Conservation (phyloP, 192 early-diverging fungal genomes). For the Chytriomyces sp. region DNA sequence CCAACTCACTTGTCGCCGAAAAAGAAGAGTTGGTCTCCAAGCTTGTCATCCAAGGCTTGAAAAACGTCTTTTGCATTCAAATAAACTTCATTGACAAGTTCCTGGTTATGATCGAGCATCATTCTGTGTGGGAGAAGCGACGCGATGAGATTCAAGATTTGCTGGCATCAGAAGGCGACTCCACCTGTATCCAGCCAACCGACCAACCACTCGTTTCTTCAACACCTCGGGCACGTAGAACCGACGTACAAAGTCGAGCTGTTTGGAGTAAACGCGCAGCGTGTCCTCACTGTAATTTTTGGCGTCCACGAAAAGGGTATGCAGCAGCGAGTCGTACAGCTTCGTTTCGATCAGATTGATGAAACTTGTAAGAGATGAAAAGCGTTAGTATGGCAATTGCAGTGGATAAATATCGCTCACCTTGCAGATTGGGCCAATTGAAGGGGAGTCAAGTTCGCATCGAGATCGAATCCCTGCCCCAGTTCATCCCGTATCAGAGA, state of each 20-base stretch:
- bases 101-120: slow-evolving; percentile 51
- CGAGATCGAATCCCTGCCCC: slow-evolving; percentile 49
- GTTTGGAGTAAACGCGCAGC: slow-evolving; percentile 71
- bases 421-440: slow-evolving; percentile 58
- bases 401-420: slow-evolving; percentile 35
- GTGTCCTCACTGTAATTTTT: slow-evolving; percentile 80
- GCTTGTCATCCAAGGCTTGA: slow-evolving; percentile 68
- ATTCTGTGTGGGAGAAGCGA: slow-evolving; percentile 43
- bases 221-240: slow-evolving; percentile 76
- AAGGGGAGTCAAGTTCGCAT: slow-evolving; percentile 37
- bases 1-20: slow-evolving; percentile 71
- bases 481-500: background rate
- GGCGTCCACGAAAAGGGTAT: slow-evolving; percentile 80
- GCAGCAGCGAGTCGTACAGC: slow-evolving; percentile 79
- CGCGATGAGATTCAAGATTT: too few species aligned
- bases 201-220: slow-evolving; percentile 67
- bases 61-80: slow-evolving; percentile 69
- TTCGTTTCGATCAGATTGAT: slow-evolving; percentile 77
- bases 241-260: slow-evolving; percentile 73
- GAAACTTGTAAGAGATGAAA: slow-evolving; percentile 47
- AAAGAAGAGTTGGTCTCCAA: slow-evolving; percentile 79
- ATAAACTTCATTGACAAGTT: slow-evolving; percentile 61
- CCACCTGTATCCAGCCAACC: slow-evolving; percentile 66
- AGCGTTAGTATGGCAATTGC: too few species aligned
- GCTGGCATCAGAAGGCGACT: background rate